phyloP scores from a whole-genome alignment of 345 rosid genomes.

The Bruguiera sexangula region DNA sequence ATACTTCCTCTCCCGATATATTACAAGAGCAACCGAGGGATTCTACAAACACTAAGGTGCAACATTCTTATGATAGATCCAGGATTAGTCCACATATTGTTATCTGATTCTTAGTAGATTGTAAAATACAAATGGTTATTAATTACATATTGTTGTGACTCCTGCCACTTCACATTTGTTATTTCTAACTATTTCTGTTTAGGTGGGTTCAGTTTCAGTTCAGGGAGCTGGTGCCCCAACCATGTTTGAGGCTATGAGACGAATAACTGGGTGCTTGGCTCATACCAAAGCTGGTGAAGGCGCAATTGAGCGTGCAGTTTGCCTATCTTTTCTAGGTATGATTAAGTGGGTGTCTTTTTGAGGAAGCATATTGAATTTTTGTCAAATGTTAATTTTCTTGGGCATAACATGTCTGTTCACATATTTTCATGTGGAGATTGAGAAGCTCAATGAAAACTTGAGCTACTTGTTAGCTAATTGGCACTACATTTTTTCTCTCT shows the following conservation, averaged over 20 bases:
- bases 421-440: background rate
- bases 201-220: slow-evolving; percentile 88
- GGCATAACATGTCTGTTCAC: background rate
- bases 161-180: background rate
- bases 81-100: background rate
- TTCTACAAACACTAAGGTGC: too few relatives aligned
- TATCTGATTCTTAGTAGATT: background rate
- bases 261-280: slow-evolving; percentile 64
- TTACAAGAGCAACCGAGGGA: too few relatives aligned
- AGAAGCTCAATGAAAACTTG: too few relatives aligned
- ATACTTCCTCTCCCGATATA: too few relatives aligned
- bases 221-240: slow-evolving; percentile 98
- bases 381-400: background rate
- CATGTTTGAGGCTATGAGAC: slow-evolving; percentile 91
- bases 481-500: too few relatives aligned
- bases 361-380: slow-evolving; percentile 4
- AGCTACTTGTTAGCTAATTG: too few relatives aligned
- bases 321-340: slow-evolving; percentile 82
- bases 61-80: background rate
- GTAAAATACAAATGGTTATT: background rate
- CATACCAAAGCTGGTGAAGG: slow-evolving; percentile 50
- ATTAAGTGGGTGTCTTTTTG: slow-evolving; percentile 5
- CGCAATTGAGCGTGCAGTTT: slow-evolving; percentile 70
- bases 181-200: slow-evolving; percentile 23
- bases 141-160: background rate